Evolutionary conservation across 129 eudicot species (phyloP).

Genomic region (Centella asiatica): DNA sequence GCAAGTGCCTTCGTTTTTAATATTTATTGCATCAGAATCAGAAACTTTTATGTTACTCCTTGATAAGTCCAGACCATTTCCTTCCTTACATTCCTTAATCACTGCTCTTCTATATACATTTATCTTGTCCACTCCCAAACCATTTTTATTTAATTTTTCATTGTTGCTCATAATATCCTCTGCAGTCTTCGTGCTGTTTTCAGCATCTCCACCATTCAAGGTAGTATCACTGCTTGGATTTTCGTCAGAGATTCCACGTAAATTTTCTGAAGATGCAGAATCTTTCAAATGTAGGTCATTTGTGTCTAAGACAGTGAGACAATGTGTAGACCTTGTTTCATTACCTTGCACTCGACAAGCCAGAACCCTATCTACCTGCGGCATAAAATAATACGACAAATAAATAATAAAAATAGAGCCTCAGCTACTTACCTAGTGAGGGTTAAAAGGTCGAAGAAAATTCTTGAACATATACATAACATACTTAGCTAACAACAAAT

Average conservation of each 20-base stretch:
- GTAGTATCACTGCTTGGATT: conserved; percentile 20
- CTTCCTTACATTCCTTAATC: conserved; percentile 34
- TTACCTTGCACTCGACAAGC: conserved; percentile 73
- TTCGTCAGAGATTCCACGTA: conserved; percentile 21
- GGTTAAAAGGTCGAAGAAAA: background rate
- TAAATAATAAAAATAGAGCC: background rate
- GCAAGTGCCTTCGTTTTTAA: conserved; percentile 18
- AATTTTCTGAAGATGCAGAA: conserved; percentile 22
- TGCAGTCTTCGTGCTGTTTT: conserved; percentile 14
- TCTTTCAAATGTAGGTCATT: conserved; percentile 23
- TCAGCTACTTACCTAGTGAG: background rate
- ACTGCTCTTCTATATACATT: conserved; percentile 30
- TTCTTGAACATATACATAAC: background rate
- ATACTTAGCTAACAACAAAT: background rate
- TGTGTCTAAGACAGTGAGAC: conserved; percentile 19
- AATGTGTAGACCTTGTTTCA: conserved; percentile 9
- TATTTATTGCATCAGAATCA: conserved; percentile 17
- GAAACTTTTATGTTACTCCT: conserved; percentile 17
- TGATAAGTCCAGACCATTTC: conserved; percentile 18
- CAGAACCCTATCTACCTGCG: conserved; percentile 86
- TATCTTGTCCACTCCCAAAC: conserved; percentile 21
- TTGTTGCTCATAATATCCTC: conserved; percentile 16
- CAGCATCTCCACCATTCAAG: conserved; percentile 19
- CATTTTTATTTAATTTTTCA: conserved; percentile 18
- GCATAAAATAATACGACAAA: background rate